phyloP scores from a whole-genome alignment of 306 rosid genomes.

The Cucumis hystrix region DNA sequence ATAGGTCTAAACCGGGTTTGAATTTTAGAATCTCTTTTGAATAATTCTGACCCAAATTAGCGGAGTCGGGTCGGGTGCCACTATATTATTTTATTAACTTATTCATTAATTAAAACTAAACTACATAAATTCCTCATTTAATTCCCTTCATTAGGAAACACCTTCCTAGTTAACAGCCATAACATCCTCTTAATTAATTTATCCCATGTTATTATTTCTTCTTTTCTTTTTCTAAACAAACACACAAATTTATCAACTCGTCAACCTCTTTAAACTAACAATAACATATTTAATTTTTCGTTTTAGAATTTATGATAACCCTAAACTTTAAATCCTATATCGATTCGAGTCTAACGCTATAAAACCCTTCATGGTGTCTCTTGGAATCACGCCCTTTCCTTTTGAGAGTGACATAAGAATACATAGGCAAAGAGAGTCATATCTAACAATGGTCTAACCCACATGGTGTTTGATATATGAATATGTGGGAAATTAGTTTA shows the following conservation, averaged over 20 bases:
- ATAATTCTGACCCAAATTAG: neutral
- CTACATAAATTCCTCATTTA: neutral
- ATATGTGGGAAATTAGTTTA: neutral
- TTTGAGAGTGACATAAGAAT: too few relatives aligned
- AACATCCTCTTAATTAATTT: neutral
- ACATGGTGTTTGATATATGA: neutral
- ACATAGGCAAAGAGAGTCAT: too few relatives aligned
- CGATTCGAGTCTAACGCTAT: too few relatives aligned
- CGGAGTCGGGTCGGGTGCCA: neutral
- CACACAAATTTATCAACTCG: too few relatives aligned
- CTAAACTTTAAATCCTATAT: too few relatives aligned
- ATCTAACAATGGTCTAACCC: neutral
- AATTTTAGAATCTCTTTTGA: neutral
- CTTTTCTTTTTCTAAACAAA: too few relatives aligned
- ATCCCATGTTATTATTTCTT: neutral
- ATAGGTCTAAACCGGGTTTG: neutral
- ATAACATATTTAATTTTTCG: too few relatives aligned
- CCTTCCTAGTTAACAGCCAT: neutral
- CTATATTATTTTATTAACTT: neutral
- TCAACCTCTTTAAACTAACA: too few relatives aligned
- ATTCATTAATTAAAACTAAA: neutral
- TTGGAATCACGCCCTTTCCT: too few relatives aligned
- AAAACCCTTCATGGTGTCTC: too few relatives aligned
- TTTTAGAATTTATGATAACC: too few relatives aligned
- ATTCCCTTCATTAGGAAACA: neutral